Conservation (phyloP, 2,329 filamentous ascomycete species). For the Fusarium siculi region DNA sequence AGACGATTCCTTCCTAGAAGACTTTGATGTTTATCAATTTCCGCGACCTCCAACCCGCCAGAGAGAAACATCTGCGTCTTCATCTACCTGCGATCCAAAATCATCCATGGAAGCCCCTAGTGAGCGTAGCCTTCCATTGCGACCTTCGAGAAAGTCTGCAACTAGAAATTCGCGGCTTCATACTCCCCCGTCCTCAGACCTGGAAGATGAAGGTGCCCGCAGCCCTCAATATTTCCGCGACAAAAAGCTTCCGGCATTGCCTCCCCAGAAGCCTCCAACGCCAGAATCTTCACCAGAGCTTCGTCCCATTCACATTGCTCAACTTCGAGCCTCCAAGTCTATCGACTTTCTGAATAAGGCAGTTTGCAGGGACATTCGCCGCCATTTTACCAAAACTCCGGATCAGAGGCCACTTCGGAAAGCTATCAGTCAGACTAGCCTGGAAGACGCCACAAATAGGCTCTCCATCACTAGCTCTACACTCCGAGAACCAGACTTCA, state of each 20-base stretch:
- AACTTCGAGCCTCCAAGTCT: constrained; percentile 43
- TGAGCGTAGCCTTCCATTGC: constrained; percentile 42
- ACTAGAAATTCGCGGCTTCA: constrained; percentile 42
- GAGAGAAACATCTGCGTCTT: constrained; percentile 40
- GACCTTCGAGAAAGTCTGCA: constrained; percentile 39
- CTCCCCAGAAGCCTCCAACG: constrained; percentile 44
- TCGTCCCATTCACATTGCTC: constrained; percentile 43
- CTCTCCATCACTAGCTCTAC: constrained; percentile 49
- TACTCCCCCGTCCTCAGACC: constrained; percentile 50
- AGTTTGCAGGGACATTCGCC: constrained; percentile 41
- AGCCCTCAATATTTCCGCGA: constrained; percentile 35
- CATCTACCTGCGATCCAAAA: constrained; percentile 37
- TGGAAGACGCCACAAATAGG: constrained; percentile 43
- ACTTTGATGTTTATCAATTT: constrained; percentile 52
- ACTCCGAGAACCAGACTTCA: constrained; percentile 62
- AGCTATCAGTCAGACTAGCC: constrained; percentile 46
- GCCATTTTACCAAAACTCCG: constrained; percentile 42
- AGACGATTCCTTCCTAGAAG: constrained; percentile 42
- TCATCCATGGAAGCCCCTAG: constrained; percentile 38
- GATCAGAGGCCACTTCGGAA: constrained; percentile 41
- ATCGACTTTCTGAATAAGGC: constrained; percentile 45
- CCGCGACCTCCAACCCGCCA: constrained; percentile 48
- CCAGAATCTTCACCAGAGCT: constrained; percentile 51
- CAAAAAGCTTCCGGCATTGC: constrained; percentile 45
- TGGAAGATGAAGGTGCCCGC: constrained; percentile 44